Evolutionary conservation across 805 yeast genomes (phyloP), one percentile per base, ranked within the genome.

Genomic region (Candida orba): DNA sequence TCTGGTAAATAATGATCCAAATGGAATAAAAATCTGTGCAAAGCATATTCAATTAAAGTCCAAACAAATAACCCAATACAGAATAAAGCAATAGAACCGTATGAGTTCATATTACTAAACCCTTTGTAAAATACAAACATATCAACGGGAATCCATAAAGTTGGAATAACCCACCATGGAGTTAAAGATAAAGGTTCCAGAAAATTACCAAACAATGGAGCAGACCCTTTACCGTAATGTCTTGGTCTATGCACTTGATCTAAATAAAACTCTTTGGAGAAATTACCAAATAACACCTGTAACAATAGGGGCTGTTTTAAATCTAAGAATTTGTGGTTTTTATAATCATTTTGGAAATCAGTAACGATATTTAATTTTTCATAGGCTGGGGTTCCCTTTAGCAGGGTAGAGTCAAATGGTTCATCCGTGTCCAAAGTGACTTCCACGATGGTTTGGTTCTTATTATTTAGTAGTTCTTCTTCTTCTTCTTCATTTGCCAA

Each of bases 241-340:
- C 99, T 81, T 42, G 99, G 99, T 66, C 97, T 80, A 65, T 93
- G 99, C 36, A 93, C 93, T 66, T 93, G 97, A 61, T 89, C 96
- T 59, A 93, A 72, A 64, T 93, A 93, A 58, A 93, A 91, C 36
- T 87, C 95, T 61, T 86, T 91, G 35, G 84, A 60, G 72, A 89
- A 93, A 31, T 75, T 73, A 35, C 89, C 79, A 48, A 76, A 71
- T 44, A 88, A 66, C 37, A 93, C 86, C 69, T 93, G 99, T 64
- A 77, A 58, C 36, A 93, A 67, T 54, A 93, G 70, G 2, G 99
- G 95, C 61, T 78, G 79, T 53, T 74, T 79, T 58, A 93, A 75
- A 63, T 93, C 98, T 54, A 93, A 69, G 63, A 93, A 93, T 61
- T 84, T 75, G 70, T 93, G 95, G 51, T 79, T 82, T 52, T 73